Percentiles rank a stretch among this genome's conserved stretches.
Evolutionary conservation across 1,284 basidiomycete species (phyloP).

Genomic region (Vanrija pseudolonga): DNA sequence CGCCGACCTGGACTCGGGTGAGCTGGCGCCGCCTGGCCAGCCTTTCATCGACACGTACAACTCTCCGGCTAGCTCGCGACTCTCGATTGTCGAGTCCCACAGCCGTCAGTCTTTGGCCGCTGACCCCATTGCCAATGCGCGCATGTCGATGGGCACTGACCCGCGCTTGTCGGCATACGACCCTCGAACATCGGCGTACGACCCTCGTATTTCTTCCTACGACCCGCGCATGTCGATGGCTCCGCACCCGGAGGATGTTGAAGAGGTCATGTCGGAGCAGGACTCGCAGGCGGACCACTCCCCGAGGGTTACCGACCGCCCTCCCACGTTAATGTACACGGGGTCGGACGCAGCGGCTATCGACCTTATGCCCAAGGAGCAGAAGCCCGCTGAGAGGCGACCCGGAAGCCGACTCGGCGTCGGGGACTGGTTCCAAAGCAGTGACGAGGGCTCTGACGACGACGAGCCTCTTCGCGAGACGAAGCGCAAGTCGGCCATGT

Average conservation of each 20-base stretch:
- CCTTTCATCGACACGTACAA: too few species aligned
- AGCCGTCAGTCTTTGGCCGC: too few species aligned
- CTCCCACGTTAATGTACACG: conserved; percentile 4
- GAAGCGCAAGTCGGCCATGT: conserved; percentile 2
- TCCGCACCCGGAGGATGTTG: not conserved
- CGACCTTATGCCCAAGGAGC: too few species aligned
- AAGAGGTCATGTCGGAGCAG: not conserved
- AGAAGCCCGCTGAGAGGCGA: not conserved
- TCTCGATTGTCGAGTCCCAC: too few species aligned
- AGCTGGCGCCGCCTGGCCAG: too few species aligned
- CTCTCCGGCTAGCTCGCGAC: too few species aligned
- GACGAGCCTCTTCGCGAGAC: not conserved
- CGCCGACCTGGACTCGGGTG: too few species aligned
- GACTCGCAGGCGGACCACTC: not conserved
- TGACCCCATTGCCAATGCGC: not conserved
- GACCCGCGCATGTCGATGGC: not conserved
- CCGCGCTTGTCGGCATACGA: not conserved
- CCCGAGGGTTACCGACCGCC: not conserved
- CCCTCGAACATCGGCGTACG: not conserved
- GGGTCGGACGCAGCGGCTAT: too few species aligned
- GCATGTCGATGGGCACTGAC: not conserved
- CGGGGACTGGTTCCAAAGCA: conserved; percentile 15
- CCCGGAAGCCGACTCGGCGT: conserved; percentile 12
- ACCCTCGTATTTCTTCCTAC: not conserved
- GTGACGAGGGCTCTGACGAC: conserved; percentile 12